Conservation (phyloP, 257 asterid species). For the Primulina tabacum region DNA sequence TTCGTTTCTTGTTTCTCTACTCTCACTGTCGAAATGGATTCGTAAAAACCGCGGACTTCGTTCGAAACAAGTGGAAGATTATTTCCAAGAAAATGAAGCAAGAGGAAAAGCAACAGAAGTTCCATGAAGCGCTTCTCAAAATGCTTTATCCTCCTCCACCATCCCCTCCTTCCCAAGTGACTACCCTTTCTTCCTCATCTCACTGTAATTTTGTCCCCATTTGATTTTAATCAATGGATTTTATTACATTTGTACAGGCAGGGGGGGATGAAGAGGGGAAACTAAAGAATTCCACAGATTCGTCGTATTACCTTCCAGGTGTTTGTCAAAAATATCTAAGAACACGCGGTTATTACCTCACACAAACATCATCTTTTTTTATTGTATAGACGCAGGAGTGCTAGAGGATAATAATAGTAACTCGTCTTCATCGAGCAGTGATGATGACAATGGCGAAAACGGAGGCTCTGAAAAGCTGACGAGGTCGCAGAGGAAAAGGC, state of each 20-base stretch:
- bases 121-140: constrained; percentile 60
- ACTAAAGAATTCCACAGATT: constrained; percentile 12
- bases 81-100: constrained; percentile 32
- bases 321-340: constrained; percentile 19
- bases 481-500: constrained; percentile 79
- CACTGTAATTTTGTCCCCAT: too few relatives aligned
- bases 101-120: constrained; percentile 49
- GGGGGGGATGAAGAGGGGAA: constrained; percentile 29
- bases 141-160: constrained; percentile 64
- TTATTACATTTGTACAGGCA: constrained; percentile 19
- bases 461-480: constrained; percentile 41
- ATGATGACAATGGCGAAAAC: constrained; percentile 17
- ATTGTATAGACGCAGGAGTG: constrained; percentile 31
- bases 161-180: constrained; percentile 31
- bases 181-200: neutral
- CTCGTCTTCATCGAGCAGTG: constrained; percentile 30
- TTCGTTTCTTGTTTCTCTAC: neutral
- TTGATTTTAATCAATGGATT: neutral
- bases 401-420: constrained; percentile 30
- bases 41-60: neutral
- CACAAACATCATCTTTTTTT: too few relatives aligned
- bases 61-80: neutral
- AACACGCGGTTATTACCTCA: neutral
- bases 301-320: constrained; percentile 44
- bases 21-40: neutral